These are phyloP conservation scores for Cardiospermum halicacabum DNA, from an alignment of 345 rosid species.

Conservation along the genomic window DNA sequence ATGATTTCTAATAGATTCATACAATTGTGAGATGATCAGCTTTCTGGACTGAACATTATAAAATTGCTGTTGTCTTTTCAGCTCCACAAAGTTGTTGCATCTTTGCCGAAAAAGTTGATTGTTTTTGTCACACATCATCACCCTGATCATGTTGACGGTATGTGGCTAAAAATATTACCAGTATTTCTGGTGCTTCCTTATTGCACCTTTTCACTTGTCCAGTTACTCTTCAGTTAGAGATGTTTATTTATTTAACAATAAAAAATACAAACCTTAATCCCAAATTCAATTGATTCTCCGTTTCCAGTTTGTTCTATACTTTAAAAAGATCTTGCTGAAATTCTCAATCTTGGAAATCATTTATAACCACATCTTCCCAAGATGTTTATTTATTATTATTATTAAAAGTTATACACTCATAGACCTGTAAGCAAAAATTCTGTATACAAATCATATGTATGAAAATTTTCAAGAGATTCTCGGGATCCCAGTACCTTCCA, in stretches of 20 bases:
- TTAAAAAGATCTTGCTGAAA: too few species aligned
- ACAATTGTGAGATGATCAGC: background rate
- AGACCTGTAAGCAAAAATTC: background rate
- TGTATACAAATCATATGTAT: background rate
- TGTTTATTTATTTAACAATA: too few species aligned
- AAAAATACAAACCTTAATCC: too few species aligned
- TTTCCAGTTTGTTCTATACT: too few species aligned
- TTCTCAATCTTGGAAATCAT: too few species aligned
- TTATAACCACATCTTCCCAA: too few species aligned
- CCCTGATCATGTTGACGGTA: slow-evolving; percentile 82
- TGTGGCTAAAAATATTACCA: slow-evolving; percentile 2
- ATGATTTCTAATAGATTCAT: background rate
- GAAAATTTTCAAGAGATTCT: slow-evolving; percentile 3
- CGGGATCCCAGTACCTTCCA: background rate
- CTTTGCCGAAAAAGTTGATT: slow-evolving; percentile 65
- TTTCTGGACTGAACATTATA: slow-evolving; percentile 9
- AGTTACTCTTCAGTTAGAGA: background rate
- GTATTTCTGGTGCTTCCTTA: background rate
- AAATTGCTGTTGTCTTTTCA: slow-evolving; percentile 28
- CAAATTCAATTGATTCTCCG: too few species aligned
- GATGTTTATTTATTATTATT: too few species aligned
- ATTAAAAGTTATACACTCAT: background rate
- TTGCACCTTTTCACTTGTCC: background rate
- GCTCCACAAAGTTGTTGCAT: slow-evolving; percentile 63
- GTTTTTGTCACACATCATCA: slow-evolving; percentile 91